Base-by-base conservation (phyloP, 2,329 filamentous ascomycete genomes). In the Ascochyta viciae-villosae region DNA sequence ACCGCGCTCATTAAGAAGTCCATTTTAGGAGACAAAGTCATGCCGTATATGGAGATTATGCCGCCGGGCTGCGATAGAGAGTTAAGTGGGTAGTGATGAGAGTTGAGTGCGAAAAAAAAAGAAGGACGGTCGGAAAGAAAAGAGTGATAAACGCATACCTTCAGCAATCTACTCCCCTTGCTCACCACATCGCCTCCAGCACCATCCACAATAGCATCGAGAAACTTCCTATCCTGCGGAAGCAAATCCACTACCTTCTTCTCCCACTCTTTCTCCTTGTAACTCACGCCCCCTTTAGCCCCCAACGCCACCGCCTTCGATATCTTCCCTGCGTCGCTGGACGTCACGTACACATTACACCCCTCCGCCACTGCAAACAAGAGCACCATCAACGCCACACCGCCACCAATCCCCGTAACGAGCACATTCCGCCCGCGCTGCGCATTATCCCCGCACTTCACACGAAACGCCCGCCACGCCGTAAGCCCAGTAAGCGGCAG, bases 401-500 rank as follows among this genome's bases (percentile, higher is more conserved):
- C 94, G 33, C 94, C 94, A 0, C 94, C 94, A 74, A 98, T 96
- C 0, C 94, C 94, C 4, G 94, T 97, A 38, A 98, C 78, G 29
- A 98, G 80, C 4, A 98, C 82, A 70, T 96, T 96, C 58, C 85
- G 79, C 2, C 91, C 91, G 0, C 78, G 76, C 54, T 80, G 78
- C 6, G 84, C 84, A 62, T 88, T 86, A 5, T 40, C 49, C 5
- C 83, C 85, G 44, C 84, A 87, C 81, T 98, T 98, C 6, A 85
- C 89, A 47, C 95, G 85, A 39, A 96, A 79, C 0, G 93, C 94
- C 40, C 95, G 82, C 92, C 92, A 98, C 6, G 85, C 94, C 1
- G 94, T 98, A 57, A 97, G 72, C 0, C 93, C 94, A 0, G 91
- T 92, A 31, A 97, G 79, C 3, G 94, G 92, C 42, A 98, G 73